Base-by-base conservation (phyloP, 2,329 filamentous ascomycete genomes). In the Fusarium compactum region DNA sequence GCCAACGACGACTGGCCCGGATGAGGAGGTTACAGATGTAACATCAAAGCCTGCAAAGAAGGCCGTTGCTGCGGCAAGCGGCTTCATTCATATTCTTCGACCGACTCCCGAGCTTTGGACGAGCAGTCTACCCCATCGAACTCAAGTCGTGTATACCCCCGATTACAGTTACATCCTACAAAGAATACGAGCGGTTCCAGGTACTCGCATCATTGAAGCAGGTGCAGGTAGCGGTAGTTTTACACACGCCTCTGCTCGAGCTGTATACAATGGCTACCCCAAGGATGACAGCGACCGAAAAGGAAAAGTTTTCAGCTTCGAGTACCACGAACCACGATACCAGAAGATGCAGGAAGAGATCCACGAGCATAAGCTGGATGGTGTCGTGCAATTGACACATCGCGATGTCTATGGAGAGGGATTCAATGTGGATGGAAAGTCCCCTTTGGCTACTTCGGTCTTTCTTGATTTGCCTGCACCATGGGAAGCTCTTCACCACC, bases 151-250 rank as follows among this genome's bases (percentile, higher is more conserved):
- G 56, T 96, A 96, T 78, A 95, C 92, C 0, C 92, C 92, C 18
- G 93, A 96, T 78, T 95, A 94, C 81, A 95, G 92, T 82, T 96
- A 94, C 77, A 89, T 96, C 51, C 83, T 96, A 14, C 92, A 95
- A 74, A 86, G 92, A 34, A 86, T 96, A 74, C 87, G 91, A 32
- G 92, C 91, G 8, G 84, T 91, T 22, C 93, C 93, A 0, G 93
- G 93, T 8, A 87, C 89, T 47, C 86, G 85, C 22, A 83, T 96
- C 38, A 94, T 96, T 58, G 93, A 96, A 79, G 93, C 93, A 6
- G 93, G 93, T 32, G 90, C 92, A 2, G 93, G 93, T 9, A 95
- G 92, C 76, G 93, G 93, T 10, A 94, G 91, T 74, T 96, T 96
- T 74, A 95, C 92, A 1, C 93, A 96, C 77, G 93, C 93, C 5